Base-by-base conservation (phyloP, 2,329 filamentous ascomycete species). In the Stagonosporopsis rhizophila region DNA sequence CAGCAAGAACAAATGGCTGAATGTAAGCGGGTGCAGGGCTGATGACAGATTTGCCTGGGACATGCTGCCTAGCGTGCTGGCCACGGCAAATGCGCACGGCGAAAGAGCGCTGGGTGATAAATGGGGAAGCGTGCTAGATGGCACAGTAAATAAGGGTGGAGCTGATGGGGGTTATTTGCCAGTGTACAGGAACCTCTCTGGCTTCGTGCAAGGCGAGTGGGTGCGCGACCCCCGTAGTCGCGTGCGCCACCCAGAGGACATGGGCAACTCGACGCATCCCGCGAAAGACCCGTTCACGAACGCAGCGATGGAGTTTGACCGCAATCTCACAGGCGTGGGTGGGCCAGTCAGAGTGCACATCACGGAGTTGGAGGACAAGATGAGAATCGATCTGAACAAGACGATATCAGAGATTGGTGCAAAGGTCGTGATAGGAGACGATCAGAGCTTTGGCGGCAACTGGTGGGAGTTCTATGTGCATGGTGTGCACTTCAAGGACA, bases 401-500 rank as follows among this genome's bases (percentile, higher is more conserved):
- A 77, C 84, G 23, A 83, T 88, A 28, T 87, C 90, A 44, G 86
- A 90, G 67, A 85, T 94, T 50, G 85, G 84, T 52, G 90, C 87
- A 1, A 85, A 87, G 6, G 78, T 94, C 48, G 87, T 85, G 6
- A 80, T 97, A 35, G 87, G 92, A 65, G 92, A 95, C 67, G 82
- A 86, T 38, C 83, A 85, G 52, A 85, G 85, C 64, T 82, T 85
- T 58, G 73, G 73, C 1, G 89, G 89, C 5, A 88, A 88, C 69
- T 90, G 86, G 64, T 93, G 90, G 87, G 89, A 93, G 64, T 87
- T 96, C 78, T 83, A 85, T 47, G 78, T 96, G 45, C 88, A 92
- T 75, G 95, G 95, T 3, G 84, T 96, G 4, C 94, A 98, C 78
- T 96, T 92, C 82, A 87, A 89, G 34, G 83, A 85, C n/a, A 85